These are phyloP conservation scores for Arachis stenosperma DNA, from an alignment of 306 rosid genomes.

Conservation along the genomic window DNA sequence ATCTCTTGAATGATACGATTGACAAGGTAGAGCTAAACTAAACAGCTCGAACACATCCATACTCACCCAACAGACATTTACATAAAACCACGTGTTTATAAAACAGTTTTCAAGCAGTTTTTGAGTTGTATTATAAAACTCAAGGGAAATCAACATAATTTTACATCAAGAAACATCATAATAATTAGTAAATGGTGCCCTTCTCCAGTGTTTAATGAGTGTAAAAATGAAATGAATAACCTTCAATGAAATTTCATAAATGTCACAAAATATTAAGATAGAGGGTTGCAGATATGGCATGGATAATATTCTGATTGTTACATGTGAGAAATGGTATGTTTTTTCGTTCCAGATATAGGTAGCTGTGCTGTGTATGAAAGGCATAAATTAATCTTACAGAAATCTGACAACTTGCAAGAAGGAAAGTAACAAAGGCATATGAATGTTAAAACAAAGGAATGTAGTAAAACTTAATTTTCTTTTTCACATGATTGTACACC, in stretches of 20 bases:
- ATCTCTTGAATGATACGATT: conserved; percentile 23
- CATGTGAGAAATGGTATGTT: conserved; percentile 11
- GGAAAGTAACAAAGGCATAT: conserved; percentile 9
- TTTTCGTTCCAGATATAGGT: neutral
- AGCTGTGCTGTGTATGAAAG: conserved; percentile 10
- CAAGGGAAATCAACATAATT: conserved; percentile 14
- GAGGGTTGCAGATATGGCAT: conserved; percentile 18
- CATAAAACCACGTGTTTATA: neutral
- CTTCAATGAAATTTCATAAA: neutral
- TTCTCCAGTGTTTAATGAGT: conserved; percentile 6
- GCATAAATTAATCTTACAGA: neutral
- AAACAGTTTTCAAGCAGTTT: neutral
- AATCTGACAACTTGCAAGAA: conserved; percentile 6
- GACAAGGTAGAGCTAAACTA: neutral
- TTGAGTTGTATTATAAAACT: conserved; percentile 10
- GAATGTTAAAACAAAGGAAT: neutral
- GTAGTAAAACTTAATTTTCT: neutral
- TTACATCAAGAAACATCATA: conserved; percentile 27
- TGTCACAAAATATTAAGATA: conserved; percentile 21
- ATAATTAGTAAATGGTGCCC: conserved; percentile 18
- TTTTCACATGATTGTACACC: neutral
- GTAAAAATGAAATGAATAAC: neutral
- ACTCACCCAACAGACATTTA: neutral
- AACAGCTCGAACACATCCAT: conserved; percentile 20
- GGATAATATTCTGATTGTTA: conserved; percentile 18